Evolutionary conservation across 2,329 filamentous ascomycete genomes (phyloP).

Genomic region (Metarhizium guizhouense): DNA sequence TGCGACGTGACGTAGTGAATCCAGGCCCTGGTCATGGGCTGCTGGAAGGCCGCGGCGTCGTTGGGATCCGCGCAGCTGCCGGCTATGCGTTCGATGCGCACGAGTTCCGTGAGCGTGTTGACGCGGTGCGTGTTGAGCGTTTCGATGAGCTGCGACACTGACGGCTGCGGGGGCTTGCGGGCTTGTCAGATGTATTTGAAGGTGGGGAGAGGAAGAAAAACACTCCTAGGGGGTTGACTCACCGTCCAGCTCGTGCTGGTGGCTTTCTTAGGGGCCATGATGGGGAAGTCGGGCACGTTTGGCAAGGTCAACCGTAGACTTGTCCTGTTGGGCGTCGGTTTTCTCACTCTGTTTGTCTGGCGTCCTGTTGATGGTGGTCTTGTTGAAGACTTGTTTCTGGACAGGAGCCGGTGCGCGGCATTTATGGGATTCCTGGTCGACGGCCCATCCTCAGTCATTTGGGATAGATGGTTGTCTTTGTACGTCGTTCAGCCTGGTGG

Average conservation of each 20-base stretch:
- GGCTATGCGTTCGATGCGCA: constrained; percentile 60
- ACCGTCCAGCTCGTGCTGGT: constrained; percentile 1
- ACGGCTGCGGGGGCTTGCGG: constrained; percentile 31
- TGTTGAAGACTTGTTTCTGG: background rate
- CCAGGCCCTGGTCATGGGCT: constrained; percentile 64
- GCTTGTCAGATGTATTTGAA: background rate
- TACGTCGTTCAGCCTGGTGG: background rate
- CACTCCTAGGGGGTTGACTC: background rate
- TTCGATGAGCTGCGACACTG: constrained; percentile 50
- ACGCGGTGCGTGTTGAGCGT: constrained; percentile 58
- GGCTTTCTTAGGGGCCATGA: background rate
- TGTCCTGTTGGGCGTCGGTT: background rate
- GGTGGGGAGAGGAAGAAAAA: too few relatives aligned
- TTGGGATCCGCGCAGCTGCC: constrained; percentile 48
- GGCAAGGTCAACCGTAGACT: background rate
- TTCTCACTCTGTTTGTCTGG: background rate
- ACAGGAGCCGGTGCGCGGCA: background rate
- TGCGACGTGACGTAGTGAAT: constrained; percentile 62
- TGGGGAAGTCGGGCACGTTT: background rate
- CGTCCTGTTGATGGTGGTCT: background rate
- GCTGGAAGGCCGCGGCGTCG: constrained; percentile 48
- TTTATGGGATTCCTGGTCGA: background rate
- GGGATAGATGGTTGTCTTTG: background rate
- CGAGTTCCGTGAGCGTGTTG: constrained; percentile 65
- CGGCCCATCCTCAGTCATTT: background rate